Conservation (phyloP, 139 green algal genomes). For the Chlorella sp. region DNA sequence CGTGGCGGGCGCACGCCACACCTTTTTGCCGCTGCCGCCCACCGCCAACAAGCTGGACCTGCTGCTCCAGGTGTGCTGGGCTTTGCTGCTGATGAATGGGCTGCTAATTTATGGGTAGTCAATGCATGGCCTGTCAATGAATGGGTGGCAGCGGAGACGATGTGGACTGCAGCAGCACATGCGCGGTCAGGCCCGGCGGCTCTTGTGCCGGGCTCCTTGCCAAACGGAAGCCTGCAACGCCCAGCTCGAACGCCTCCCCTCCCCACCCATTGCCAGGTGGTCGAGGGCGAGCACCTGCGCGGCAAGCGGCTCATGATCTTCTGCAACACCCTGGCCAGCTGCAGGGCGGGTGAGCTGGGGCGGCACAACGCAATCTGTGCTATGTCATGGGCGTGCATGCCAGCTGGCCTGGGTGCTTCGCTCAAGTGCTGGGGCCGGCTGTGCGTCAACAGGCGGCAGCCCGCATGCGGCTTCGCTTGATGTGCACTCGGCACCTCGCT, state of each 20-base stretch:
- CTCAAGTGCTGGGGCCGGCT: no score
- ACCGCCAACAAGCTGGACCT: conserved; percentile 83
- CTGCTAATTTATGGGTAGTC: no score
- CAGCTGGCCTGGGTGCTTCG: neutral
- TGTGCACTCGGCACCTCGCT: neutral
- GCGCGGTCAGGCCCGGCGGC: no score
- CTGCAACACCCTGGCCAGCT: conserved; percentile 93
- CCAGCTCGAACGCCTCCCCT: no score
- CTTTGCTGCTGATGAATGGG: no score
- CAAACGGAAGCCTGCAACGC: no score
- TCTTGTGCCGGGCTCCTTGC: no score
- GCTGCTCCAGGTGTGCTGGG: conserved; percentile 69
- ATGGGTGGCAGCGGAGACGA: no score
- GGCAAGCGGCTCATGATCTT: conserved; percentile 87
- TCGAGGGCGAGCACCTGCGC: conserved; percentile 47
- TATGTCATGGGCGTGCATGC: neutral
- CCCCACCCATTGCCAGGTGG: conserved; percentile 54
- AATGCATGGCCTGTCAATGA: no score
- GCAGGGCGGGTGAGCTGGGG: conserved; percentile 27
- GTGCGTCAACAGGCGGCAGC: neutral
- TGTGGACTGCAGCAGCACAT: no score
- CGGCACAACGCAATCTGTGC: neutral
- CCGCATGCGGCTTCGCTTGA: neutral
- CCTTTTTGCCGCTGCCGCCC: conserved; percentile 78
- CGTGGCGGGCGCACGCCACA: conserved; percentile 75